Conservation (phyloP, 495 filamentous ascomycete genomes). For the Rhizodiscina lignyota region DNA sequence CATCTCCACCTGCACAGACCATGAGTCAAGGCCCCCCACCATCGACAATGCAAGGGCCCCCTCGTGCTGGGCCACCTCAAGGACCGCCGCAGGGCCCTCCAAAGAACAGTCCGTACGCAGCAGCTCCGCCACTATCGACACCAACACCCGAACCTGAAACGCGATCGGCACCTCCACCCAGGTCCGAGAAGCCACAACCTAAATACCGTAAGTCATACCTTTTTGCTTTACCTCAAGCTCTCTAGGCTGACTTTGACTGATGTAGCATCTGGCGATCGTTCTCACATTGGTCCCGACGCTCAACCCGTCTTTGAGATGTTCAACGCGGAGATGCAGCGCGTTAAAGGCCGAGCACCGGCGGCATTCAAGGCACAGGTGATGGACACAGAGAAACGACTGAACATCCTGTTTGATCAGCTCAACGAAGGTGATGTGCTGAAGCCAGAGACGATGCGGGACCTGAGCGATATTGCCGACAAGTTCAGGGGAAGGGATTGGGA, state of each 20-base stretch:
- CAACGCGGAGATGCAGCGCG: constrained; percentile 67
- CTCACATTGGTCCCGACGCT: constrained; percentile 66
- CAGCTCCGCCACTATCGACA: constrained; percentile 26
- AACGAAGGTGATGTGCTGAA: constrained; percentile 88
- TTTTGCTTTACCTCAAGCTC: too few relatives aligned
- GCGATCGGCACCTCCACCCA: too few relatives aligned
- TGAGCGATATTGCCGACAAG: constrained; percentile 49
- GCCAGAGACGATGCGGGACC: constrained; percentile 58
- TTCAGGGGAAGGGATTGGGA: constrained; percentile 59
- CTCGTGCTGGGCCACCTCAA: constrained; percentile 29
- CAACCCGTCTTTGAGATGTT: constrained; percentile 68
- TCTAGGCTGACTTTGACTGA: too few relatives aligned
- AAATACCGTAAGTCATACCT: too few relatives aligned
- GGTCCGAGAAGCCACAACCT: too few relatives aligned
- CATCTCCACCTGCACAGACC: constrained; percentile 5
- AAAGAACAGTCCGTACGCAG: constrained; percentile 22
- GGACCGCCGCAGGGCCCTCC: constrained; percentile 24
- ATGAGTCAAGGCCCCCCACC: constrained; percentile 23
- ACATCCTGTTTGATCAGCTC: constrained; percentile 84
- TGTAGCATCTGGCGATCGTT: constrained; percentile 67
- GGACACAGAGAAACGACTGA: constrained; percentile 82
- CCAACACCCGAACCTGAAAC: too few relatives aligned
- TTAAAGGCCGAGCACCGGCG: constrained; percentile 65
- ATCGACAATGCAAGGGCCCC: constrained; percentile 20
- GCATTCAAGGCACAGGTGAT: constrained; percentile 72